A percentile compares a stretch with the other conserved stretches of the same genome.
Evolutionary conservation across 2,329 filamentous ascomycete species (phyloP).

Genomic region (Xylariaceae sp.): DNA sequence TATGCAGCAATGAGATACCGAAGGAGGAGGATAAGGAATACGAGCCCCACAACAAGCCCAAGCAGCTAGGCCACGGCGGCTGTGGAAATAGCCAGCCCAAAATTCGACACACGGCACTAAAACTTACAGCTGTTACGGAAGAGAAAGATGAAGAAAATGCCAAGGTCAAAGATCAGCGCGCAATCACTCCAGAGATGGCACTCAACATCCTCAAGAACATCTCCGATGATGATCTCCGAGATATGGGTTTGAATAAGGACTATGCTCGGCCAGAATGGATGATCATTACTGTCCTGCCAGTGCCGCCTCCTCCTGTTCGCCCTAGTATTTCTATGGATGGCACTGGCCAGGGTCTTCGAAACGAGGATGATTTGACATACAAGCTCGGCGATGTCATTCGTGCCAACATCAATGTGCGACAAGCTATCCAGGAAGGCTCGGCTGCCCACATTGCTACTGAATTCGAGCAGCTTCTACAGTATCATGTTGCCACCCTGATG

Average conservation of each 20-base stretch:
- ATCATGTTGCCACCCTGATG: conserved; percentile 99
- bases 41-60: conserved; percentile 61
- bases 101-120: conserved; percentile 85
- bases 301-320: conserved; percentile 92
- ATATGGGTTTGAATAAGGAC: conserved; percentile 91
- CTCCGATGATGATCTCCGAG: conserved; percentile 76
- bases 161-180: conserved; percentile 77
- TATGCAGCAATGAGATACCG: conserved; percentile 80
- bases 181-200: conserved; percentile 83
- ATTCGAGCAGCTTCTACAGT: conserved; percentile 91
- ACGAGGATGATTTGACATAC: conserved; percentile 99
- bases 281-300: conserved; percentile 92
- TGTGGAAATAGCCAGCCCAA: conserved; percentile 91
- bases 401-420: conserved; percentile 91
- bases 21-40: conserved; percentile 73
- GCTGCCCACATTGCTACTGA: conserved; percentile 90
- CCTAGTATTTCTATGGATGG: conserved; percentile 98
- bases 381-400: conserved; percentile 98
- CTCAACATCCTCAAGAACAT: conserved; percentile 88
- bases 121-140: conserved; percentile 79
- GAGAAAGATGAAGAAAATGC: conserved; percentile 76
- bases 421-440: conserved; percentile 89
- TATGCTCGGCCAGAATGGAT: conserved; percentile 99
- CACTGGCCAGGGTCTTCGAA: conserved; percentile 87
- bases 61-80: conserved; percentile 76